Percentiles rank a stretch among this genome's conserved stretches.
phyloP scores from a whole-genome alignment of 805 yeast genomes.

The Hemisphaericaspora nanyangensis region DNA sequence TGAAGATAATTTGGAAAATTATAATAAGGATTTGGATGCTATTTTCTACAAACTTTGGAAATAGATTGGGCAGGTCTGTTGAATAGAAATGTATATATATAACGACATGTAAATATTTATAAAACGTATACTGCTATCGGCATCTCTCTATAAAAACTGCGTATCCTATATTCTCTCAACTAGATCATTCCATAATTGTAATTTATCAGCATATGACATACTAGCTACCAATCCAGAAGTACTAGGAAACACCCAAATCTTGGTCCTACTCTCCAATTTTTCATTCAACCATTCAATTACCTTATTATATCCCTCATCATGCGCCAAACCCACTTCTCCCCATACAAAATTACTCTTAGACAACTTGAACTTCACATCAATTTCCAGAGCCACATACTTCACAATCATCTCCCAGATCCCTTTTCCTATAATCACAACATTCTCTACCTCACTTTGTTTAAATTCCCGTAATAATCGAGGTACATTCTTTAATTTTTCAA shows the following conservation, averaged over 20 bases:
- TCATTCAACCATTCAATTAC: slow-evolving; percentile 15
- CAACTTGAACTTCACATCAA: slow-evolving; percentile 24
- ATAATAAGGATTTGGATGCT: slow-evolving; percentile 26
- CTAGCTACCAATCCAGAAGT: slow-evolving; percentile 68
- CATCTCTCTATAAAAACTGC: not conserved
- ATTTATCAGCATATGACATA: slow-evolving; percentile 42
- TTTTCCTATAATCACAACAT: slow-evolving; percentile 63
- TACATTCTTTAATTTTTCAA: slow-evolving; percentile 55
- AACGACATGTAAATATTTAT: not conserved
- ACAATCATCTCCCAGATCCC: slow-evolving; percentile 69
- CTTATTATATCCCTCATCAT: slow-evolving; percentile 18
- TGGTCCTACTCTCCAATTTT: slow-evolving; percentile 14
- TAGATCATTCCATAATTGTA: slow-evolving; percentile 47
- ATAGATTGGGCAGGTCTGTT: too few relatives aligned
- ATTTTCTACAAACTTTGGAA: slow-evolving; percentile 33
- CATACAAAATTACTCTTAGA: slow-evolving; percentile 40
- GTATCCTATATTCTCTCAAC: slow-evolving; percentile 14
- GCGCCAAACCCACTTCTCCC: slow-evolving; percentile 39
- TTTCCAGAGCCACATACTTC: slow-evolving; percentile 22
- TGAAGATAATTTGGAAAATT: slow-evolving; percentile 23
- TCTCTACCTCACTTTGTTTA: slow-evolving; percentile 29
- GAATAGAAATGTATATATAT: not conserved
- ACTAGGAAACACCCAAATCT: slow-evolving; percentile 60
- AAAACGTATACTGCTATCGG: not conserved
- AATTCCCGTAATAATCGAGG: slow-evolving; percentile 49